phyloP scores from a whole-genome alignment of 2,329 filamentous ascomycete genomes.

The Botrytis sinoallii region DNA sequence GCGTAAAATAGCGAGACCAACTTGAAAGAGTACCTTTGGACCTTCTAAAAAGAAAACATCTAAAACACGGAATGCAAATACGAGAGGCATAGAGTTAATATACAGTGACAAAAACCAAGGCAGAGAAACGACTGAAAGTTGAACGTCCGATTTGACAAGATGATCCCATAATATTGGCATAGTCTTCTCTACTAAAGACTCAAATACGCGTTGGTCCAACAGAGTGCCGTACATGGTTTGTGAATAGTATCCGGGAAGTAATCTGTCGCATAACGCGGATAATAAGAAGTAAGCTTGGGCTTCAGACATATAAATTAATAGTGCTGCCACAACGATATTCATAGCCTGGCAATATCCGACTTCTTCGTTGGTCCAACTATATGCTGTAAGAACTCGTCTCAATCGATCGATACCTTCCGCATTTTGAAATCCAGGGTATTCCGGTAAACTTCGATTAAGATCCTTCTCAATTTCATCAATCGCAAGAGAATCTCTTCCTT shows the following conservation, averaged over 20 bases:
- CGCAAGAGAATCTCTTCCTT: conserved; percentile 83
- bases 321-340: conserved; percentile 98
- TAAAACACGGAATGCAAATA: conserved; percentile 93
- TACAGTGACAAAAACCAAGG: conserved; percentile 98
- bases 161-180: conserved; percentile 99
- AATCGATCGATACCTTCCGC: conserved; percentile 90
- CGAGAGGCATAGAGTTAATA: conserved; percentile 98
- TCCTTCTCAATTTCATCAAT: conserved; percentile 99
- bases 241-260: conserved; percentile 95
- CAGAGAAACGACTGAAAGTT: conserved; percentile 92
- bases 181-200: conserved; percentile 95
- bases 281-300: conserved; percentile 92
- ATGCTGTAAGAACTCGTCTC: conserved; percentile 87
- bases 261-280: conserved; percentile 84
- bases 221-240: conserved; percentile 99
- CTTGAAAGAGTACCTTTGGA: conserved; percentile 94
- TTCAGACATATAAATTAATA: conserved; percentile 98
- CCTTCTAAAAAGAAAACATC: conserved; percentile 99
- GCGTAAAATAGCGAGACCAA: conserved; percentile 90
- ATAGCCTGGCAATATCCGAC: conserved; percentile 99
- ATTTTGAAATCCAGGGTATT: conserved; percentile 96
- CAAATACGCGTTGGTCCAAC: conserved; percentile 94
- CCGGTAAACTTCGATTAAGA: conserved; percentile 89
- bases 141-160: conserved; percentile 93
- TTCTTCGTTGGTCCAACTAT: conserved; percentile 94